Evolutionary conservation across 495 filamentous ascomycete genomes (phyloP).

Genomic region (Immersiella caudata): DNA sequence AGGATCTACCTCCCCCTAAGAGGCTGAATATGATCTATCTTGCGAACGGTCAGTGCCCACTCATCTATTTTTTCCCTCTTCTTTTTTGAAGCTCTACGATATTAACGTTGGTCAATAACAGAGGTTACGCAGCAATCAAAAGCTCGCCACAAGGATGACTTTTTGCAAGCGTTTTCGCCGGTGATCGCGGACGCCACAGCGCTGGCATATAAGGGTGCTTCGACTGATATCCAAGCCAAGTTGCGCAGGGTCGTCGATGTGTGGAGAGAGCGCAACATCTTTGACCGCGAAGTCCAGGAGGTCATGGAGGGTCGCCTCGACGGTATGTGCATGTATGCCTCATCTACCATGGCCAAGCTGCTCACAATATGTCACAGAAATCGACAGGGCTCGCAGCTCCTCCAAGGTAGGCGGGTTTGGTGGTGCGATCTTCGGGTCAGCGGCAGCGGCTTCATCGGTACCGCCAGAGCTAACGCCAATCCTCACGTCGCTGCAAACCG

Average conservation of each 20-base stretch:
- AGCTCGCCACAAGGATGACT: constrained; percentile 86
- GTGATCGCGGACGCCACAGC: constrained; percentile 85
- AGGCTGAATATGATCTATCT: constrained; percentile 91
- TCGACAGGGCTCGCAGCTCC: constrained; percentile 73
- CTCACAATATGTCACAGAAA: constrained; percentile 58
- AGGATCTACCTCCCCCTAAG: constrained; percentile 79
- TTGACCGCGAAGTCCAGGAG: constrained; percentile 74
- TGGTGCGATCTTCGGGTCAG: constrained; percentile 68
- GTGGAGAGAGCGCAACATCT: constrained; percentile 87
- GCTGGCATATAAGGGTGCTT: constrained; percentile 82
- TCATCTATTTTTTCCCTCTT: constrained; percentile 30
- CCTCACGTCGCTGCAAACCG: constrained; percentile 67
- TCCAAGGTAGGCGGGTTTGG: constrained; percentile 65
- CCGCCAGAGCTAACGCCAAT: constrained; percentile 79
- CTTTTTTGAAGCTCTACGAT: constrained; percentile 14
- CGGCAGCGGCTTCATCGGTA: constrained; percentile 53
- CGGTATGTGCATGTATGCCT: constrained; percentile 51
- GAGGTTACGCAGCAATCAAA: constrained; percentile 96
- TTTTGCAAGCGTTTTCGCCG: constrained; percentile 85
- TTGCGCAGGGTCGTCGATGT: constrained; percentile 89
- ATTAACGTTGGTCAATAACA: constrained; percentile 48
- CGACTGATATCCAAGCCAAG: constrained; percentile 82
- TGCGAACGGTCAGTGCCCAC: constrained; percentile 70
- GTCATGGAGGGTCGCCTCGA: constrained; percentile 76
- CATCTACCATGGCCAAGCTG: neutral